These are phyloP conservation scores for Ceratocystis cacaofunesta DNA, from an alignment of 2,329 filamentous ascomycete genomes.

Conservation along the genomic window DNA sequence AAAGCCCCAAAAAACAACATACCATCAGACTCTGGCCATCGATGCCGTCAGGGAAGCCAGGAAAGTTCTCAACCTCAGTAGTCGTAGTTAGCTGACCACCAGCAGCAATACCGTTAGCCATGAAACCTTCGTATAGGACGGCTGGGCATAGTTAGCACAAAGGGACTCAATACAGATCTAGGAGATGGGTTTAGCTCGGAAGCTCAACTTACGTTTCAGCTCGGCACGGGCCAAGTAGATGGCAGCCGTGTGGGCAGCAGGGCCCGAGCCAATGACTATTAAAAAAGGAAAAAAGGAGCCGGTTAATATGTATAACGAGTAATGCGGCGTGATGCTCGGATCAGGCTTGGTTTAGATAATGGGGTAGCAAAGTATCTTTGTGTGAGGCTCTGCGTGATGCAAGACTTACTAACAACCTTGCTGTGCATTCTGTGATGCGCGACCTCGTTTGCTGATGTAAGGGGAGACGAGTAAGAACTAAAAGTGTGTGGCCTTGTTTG, in stretches of 20 bases:
- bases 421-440: slow-evolving; percentile 53
- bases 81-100: slow-evolving; percentile 96
- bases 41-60: slow-evolving; percentile 81
- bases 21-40: slow-evolving; percentile 80
- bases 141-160: slow-evolving; percentile 31
- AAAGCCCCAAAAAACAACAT: slow-evolving; percentile 20
- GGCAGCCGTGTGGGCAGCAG: slow-evolving; percentile 91
- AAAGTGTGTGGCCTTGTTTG: slow-evolving; percentile 7
- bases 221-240: slow-evolving; percentile 92
- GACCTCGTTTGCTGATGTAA: slow-evolving; percentile 1
- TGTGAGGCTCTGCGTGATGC: not conserved
- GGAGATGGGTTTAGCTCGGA: not conserved
- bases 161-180: not conserved
- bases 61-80: slow-evolving; percentile 96
- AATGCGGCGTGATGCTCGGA: not conserved
- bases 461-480: not conserved
- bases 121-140: slow-evolving; percentile 92
- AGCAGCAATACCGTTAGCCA: slow-evolving; percentile 90
- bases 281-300: not conserved
- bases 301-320: not conserved
- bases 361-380: no score
- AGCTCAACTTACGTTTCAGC: slow-evolving; percentile 51
- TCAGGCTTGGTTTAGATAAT: not conserved
- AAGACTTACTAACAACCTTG: slow-evolving; percentile 69
- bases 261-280: slow-evolving; percentile 80